Evolutionary conservation across 2,329 filamentous ascomycete species (phyloP).

Genomic region (Phoma sp.): DNA sequence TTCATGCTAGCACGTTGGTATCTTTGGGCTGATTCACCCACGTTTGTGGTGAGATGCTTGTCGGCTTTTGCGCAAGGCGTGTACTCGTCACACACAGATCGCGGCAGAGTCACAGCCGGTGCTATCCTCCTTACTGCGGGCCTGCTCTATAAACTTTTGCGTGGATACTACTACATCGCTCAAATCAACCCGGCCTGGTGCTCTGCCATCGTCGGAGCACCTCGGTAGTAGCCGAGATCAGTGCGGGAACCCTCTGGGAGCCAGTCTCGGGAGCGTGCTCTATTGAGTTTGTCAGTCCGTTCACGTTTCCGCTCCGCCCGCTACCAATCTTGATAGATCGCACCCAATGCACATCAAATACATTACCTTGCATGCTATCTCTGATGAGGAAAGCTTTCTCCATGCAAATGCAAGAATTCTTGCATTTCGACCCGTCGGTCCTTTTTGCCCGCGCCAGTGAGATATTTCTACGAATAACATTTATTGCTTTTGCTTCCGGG

Average conservation of each 20-base stretch:
- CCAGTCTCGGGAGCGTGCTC: slow-evolving; percentile 43
- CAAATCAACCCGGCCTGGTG: slow-evolving; percentile 5
- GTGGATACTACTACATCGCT: slow-evolving; percentile 3
- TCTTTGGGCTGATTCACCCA: slow-evolving; percentile 20
- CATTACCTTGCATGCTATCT: slow-evolving; percentile 1
- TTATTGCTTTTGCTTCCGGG: slow-evolving; percentile 37
- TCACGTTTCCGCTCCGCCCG: slow-evolving; percentile 43
- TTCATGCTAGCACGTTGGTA: slow-evolving; percentile 25
- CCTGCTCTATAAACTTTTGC: not conserved
- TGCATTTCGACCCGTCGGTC: slow-evolving; percentile 2
- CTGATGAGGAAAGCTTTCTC: not conserved
- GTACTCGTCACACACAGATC: slow-evolving; percentile 1
- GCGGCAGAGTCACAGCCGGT: slow-evolving; percentile 2
- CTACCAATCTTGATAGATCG: slow-evolving; percentile 22
- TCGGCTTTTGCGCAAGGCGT: slow-evolving; percentile 6
- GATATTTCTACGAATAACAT: slow-evolving; percentile 13
- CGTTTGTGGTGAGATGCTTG: slow-evolving; percentile 9
- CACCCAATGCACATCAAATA: not conserved
- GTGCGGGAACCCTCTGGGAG: slow-evolving; percentile 32
- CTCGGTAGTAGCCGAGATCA: slow-evolving; percentile 36
- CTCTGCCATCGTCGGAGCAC: slow-evolving; percentile 17
- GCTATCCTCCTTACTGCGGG: not conserved
- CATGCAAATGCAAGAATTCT: not conserved
- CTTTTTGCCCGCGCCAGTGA: slow-evolving; percentile 2
- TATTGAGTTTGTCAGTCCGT: slow-evolving; percentile 28